Evolutionary conservation across 2,329 filamentous ascomycete species (phyloP), one percentile per base, ranked within the genome.

Genomic region (Neofusicoccum cordaticola): DNA sequence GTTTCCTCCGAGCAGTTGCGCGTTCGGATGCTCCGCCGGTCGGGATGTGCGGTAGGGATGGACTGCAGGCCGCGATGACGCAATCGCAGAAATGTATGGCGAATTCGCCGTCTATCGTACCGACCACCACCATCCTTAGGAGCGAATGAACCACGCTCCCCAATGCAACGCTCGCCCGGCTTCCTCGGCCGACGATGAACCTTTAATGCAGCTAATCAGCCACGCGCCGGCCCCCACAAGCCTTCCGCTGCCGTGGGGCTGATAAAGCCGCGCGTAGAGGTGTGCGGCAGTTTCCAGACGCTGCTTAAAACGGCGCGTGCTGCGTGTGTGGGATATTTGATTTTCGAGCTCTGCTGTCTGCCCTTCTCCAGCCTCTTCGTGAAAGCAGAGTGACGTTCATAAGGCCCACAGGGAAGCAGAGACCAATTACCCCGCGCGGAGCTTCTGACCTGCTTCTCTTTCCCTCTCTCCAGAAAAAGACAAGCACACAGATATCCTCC

Each of bases 81-180:
- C 61, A 45, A 63, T 62, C 37, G 50, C 27, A 13, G 35, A 51
- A n/a, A 41, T 13, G 35, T 31, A 62, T 62, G 45, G 48, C 45
- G 58, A 62, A 51, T 62, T 9, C 19, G 41, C 53, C 27, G 22
- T 58, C 11, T 2, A 42, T 19, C 19, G 53, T 44, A 56, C 17
- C 41, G 53, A 19, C 22, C n/a, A 31, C 52, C 27, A n/a, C 12
- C 52, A 13, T 53, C 37, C 35, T 41, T 11, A 3, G 34, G 34
- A 9, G 39, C 17, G 15, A 22, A 34, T 41, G 51, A 17, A 41
- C n/a, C 31, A 27, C 12, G 7, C 2, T 15, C 12, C 45, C 12
- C 41, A 19, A 19, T 22, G 4, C 41, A 27, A 12, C 6, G 22
- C 35, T n/a, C n/a, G 22, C 4, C 12, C 53, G 48, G 48, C 31